These are phyloP conservation scores for Termitomyces sp. DNA, from an alignment of 768 basidiomycete genomes.

Conservation along the genomic window DNA sequence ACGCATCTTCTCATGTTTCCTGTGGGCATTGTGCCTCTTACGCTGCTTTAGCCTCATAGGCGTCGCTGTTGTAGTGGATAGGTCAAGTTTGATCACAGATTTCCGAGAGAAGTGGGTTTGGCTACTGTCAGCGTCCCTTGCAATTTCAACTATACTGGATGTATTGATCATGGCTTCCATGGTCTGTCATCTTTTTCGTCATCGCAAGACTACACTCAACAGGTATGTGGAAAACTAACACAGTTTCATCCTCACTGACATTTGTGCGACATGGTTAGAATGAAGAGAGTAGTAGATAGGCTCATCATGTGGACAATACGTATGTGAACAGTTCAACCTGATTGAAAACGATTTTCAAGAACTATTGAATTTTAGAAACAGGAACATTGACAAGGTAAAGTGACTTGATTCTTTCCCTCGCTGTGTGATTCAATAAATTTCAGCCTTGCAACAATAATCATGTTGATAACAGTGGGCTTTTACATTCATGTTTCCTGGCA, in stretches of 20 bases:
- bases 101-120: constrained; percentile 1
- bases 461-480: neutral
- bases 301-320: neutral
- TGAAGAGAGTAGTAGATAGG: neutral
- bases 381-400: neutral
- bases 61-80: neutral
- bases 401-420: neutral
- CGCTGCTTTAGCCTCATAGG: constrained; percentile 1
- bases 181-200: neutral
- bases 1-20: neutral
- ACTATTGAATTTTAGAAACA: neutral
- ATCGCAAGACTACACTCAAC: neutral
- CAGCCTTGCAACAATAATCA: neutral
- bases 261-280: neutral
- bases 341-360: too few species aligned
- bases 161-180: neutral
- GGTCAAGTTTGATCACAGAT: neutral
- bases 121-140: constrained; percentile 3
- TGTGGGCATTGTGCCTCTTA: constrained; percentile 1
- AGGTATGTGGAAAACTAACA: neutral
- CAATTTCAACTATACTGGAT: constrained; percentile 2
- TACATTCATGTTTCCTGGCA: too few species aligned
- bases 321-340: neutral
- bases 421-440: neutral
- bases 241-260: too few species aligned